These are phyloP conservation scores for Blastomyces parvus DNA, from an alignment of 2,329 filamentous ascomycete species.

Conservation along the genomic window DNA sequence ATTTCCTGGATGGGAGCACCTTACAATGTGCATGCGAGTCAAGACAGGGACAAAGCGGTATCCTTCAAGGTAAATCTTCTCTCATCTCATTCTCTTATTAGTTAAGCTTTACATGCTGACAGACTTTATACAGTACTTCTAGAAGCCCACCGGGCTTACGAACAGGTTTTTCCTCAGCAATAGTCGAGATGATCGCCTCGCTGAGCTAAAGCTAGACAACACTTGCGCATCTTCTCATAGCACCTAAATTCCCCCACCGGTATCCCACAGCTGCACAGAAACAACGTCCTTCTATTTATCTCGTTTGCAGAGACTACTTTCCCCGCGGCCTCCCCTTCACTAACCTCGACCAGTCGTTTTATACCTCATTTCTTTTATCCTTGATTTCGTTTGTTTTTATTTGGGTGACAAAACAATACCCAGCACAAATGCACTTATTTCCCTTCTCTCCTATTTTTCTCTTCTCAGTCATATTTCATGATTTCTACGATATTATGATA, in stretches of 20 bases:
- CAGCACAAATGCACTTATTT: constrained; percentile 2
- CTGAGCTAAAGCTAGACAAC: constrained; percentile 8
- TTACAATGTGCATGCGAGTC: constrained; percentile 56
- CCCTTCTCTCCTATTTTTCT: constrained; percentile 9
- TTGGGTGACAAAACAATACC: constrained; percentile 1
- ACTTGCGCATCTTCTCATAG: background rate
- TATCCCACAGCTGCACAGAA: background rate
- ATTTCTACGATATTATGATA: constrained; percentile 18
- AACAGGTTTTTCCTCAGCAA: constrained; percentile 2
- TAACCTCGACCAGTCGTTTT: constrained; percentile 1
- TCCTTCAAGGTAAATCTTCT: constrained; percentile 41
- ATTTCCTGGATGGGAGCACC: constrained; percentile 52
- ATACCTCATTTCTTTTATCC: constrained; percentile 5
- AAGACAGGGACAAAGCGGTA: constrained; percentile 43
- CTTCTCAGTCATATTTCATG: constrained; percentile 13
- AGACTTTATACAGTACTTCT: constrained; percentile 5
- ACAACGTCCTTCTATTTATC: background rate
- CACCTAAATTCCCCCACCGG: too few relatives aligned
- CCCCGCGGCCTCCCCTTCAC: constrained; percentile 1
- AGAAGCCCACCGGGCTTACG: constrained; percentile 9
- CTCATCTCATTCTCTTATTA: background rate
- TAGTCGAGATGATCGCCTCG: constrained; percentile 11
- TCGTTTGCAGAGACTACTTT: background rate
- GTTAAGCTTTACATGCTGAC: background rate
- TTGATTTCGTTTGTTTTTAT: background rate